A percentile compares a stretch with the other conserved stretches of the same genome.
phyloP scores from a whole-genome alignment of 306 rosid species.

The Prunus fruticosa region DNA sequence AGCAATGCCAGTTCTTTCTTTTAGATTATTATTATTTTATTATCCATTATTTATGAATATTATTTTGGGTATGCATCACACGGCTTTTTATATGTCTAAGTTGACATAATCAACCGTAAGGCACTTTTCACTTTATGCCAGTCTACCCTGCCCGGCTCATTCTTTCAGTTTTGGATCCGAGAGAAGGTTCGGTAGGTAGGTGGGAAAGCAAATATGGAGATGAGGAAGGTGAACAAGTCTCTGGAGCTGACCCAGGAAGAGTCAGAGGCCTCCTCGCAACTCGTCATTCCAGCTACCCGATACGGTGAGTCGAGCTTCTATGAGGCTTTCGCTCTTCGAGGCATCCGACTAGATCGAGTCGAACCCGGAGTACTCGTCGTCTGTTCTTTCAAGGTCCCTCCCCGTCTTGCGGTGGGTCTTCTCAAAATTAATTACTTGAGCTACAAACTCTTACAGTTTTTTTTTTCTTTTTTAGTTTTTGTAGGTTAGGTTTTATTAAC shows the following conservation, averaged over 20 bases:
- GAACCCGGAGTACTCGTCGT: constrained; percentile 55
- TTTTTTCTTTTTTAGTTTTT: no score
- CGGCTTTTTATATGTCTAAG: no score
- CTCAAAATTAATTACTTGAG: not conserved
- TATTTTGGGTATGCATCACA: no score
- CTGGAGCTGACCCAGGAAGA: constrained; percentile 37
- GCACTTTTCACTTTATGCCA: no score
- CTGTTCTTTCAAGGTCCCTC: constrained; percentile 69
- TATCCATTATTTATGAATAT: no score
- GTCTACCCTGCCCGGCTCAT: no score
- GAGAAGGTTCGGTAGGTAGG: not conserved
- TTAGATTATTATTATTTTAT: no score
- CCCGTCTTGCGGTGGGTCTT: constrained; percentile 53
- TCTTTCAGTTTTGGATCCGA: no score
- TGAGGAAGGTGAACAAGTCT: constrained; percentile 46
- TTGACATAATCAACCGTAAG: no score
- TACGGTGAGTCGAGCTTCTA: constrained; percentile 42
- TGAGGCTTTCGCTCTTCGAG: constrained; percentile 47
- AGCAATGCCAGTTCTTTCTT: no score
- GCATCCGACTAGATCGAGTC: constrained; percentile 50
- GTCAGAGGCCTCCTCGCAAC: constrained; percentile 38
- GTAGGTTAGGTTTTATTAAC: no score
- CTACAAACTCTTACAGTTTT: no score
- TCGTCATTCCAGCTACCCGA: constrained; percentile 32
- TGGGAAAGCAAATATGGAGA: constrained; percentile 19